Evolutionary conservation across 495 filamentous ascomycete genomes (phyloP).

Genomic region (Pseudevernia furfuracea): DNA sequence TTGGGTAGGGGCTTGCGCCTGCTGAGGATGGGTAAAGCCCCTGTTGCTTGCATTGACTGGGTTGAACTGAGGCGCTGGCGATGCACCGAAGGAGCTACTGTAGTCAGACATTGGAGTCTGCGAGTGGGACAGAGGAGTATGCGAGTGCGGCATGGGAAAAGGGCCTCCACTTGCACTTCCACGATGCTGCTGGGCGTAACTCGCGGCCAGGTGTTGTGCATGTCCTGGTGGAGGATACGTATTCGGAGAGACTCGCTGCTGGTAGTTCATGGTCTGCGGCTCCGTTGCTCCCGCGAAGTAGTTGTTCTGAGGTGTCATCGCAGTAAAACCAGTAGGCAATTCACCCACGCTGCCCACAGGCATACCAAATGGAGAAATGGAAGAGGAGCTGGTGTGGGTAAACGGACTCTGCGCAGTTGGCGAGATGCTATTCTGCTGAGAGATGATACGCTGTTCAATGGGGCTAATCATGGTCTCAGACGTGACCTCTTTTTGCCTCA

Average conservation of each 20-base stretch:
- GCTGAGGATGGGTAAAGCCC: conserved; percentile 8
- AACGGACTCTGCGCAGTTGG: conserved; percentile 20
- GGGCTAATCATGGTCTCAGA: conserved; percentile 57
- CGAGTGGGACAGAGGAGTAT: conserved; percentile 6
- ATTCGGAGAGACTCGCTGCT: conserved; percentile 20
- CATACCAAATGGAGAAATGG: conserved; percentile 20
- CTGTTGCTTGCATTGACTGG: conserved; percentile 17
- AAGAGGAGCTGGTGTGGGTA: conserved; percentile 9
- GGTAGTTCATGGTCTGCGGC: conserved; percentile 18
- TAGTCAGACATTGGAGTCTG: conserved; percentile 16
- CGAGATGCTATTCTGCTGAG: conserved; percentile 29
- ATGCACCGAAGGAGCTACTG: conserved; percentile 14
- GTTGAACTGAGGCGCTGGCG: conserved; percentile 19
- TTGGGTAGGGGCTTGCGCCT: conserved; percentile 4
- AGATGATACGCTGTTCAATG: conserved; percentile 45
- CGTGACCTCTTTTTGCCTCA: conserved; percentile 50
- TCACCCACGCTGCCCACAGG: conserved; percentile 12
- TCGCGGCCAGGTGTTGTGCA: conserved; percentile 16
- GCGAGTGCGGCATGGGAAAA: not conserved
- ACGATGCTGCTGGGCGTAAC: conserved; percentile 15
- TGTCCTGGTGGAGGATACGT: conserved; percentile 24
- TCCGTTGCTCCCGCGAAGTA: conserved; percentile 12
- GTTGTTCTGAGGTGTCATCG: conserved; percentile 15
- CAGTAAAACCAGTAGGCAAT: conserved; percentile 14
- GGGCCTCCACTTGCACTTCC: conserved; percentile 1